Base-by-base conservation (phyloP, 225 moss, liverwort and hornwort species). In the Sphagnum tenellum region DNA sequence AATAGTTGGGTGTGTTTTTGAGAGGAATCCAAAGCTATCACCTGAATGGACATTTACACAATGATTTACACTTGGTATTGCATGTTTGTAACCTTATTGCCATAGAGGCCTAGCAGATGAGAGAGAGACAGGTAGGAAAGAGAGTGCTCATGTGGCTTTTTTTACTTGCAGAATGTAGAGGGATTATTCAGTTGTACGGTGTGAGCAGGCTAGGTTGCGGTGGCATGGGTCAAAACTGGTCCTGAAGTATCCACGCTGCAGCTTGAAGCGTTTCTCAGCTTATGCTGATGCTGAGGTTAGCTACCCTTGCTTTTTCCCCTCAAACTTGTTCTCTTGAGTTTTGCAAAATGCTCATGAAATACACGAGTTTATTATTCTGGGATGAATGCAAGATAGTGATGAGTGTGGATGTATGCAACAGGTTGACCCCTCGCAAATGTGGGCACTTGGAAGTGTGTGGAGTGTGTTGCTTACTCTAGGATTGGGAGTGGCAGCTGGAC, bases 221-320 rank as follows among this genome's bases (percentile, higher is more conserved):
- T 95, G 94, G 94, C 86, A 89, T 68, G 86, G 91, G 48, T 95
- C 94, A 14, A 95, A 95, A 72, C 48, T 95, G 59, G 91, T 95
- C 5, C 71, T 89, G 44, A 91, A 95, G 73, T 91, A 95, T 67
- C 94, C 94, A 3, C 78, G 94, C 46, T 91, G 94, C 59, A 95
- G 94, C 69, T 65, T 95, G 76, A 86, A 75, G 76, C 86, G 88
- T 45, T 91, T 80, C 72, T 77, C 89, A 49, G 94, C 91, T 12
- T 95, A 95, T 66, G 89, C 91, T 72, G 94, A 95, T 76, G 94
- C 91, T 45, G 94, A 95, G 79, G 86, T 86, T 4, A 52, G 60
- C 10, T 46, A 29, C 29, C 29, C 29, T 29, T 29, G 29, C 29
- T 29, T 29, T 29, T 0, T 29, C 29, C 29, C 29, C 29, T 29